A percentile compares a stretch with the other conserved stretches of the same genome.
Conservation (phyloP, 208 protist genomes). For the Trypanosoma caninum region DNA sequence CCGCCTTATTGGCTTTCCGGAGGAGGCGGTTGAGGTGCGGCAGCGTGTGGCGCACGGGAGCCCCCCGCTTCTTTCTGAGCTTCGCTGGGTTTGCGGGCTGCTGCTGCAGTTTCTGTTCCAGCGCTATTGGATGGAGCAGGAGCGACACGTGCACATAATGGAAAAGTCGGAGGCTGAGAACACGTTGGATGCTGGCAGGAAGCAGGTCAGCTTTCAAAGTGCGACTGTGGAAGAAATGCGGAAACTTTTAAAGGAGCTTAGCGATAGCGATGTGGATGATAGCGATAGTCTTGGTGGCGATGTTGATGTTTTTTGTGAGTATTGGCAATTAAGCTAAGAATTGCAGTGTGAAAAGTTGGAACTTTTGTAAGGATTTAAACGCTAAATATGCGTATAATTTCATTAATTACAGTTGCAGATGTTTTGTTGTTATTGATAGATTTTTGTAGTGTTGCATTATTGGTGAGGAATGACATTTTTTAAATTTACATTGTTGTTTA, state of each 20-base stretch:
- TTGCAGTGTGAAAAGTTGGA: background rate
- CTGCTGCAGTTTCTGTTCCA: conserved; percentile 76
- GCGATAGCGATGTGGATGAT: conserved; percentile 6
- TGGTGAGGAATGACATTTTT: no score
- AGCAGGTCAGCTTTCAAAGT: conserved; percentile 1
- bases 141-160: conserved; percentile 51
- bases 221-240: conserved; percentile 56
- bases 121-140: conserved; percentile 76
- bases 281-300: conserved; percentile 4
- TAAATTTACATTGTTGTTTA: no score
- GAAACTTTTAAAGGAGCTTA: conserved; percentile 42
- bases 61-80: conserved; percentile 60
- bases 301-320: conserved; percentile 3
- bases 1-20: conserved; percentile 63
- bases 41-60: conserved; percentile 81
- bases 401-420: no score
- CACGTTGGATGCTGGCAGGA: background rate
- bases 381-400: no score
- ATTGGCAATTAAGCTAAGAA: background rate
- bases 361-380: no score
- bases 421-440: no score
- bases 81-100: conserved; percentile 75
- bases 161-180: conserved; percentile 20
- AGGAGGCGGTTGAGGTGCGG: conserved; percentile 84
- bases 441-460: no score